Conservation (phyloP, 2,329 filamentous ascomycete species). For the Onygenales sp. region DNA sequence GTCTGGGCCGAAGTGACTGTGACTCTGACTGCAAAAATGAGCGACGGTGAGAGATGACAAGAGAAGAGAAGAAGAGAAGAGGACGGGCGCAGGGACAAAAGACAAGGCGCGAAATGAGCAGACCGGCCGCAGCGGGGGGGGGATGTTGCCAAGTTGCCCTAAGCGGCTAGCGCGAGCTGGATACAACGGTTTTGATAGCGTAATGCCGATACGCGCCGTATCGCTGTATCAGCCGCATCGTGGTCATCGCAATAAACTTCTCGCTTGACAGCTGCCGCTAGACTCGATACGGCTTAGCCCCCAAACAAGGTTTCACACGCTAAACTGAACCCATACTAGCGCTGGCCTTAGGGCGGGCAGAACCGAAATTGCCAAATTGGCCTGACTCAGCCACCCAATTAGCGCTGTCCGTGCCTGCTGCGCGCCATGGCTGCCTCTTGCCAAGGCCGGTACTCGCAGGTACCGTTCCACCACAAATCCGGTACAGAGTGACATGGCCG, state of each 20-base stretch:
- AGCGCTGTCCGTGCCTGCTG: not conserved
- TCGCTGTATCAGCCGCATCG: not conserved
- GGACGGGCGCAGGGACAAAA: constrained; percentile 8
- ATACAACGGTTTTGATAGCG: constrained; percentile 2
- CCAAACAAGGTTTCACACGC: not conserved
- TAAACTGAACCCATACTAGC: not conserved
- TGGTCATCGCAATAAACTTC: not conserved
- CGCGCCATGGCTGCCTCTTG: not conserved
- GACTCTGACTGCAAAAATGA: constrained; percentile 1
- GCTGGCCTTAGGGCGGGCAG: not conserved
- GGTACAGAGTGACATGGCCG: not conserved
- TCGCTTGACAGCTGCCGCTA: not conserved
- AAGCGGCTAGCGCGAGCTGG: constrained; percentile 2
- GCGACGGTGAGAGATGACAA: constrained; percentile 8
- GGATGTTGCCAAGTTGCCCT: constrained; percentile 6
- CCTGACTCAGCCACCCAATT: not conserved
- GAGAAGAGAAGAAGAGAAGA: constrained; percentile 7
- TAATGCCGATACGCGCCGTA: not conserved
- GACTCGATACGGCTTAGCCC: not conserved
- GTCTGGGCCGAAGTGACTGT: constrained; percentile 12
- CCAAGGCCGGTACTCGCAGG: not conserved
- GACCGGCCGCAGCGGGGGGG: not conserved
- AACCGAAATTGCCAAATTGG: not conserved
- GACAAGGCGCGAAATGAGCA: constrained; percentile 9
- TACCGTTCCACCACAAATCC: not conserved